Base-by-base conservation (phyloP, 1,284 basidiomycete species). In the Ganoderma multipileum region DNA sequence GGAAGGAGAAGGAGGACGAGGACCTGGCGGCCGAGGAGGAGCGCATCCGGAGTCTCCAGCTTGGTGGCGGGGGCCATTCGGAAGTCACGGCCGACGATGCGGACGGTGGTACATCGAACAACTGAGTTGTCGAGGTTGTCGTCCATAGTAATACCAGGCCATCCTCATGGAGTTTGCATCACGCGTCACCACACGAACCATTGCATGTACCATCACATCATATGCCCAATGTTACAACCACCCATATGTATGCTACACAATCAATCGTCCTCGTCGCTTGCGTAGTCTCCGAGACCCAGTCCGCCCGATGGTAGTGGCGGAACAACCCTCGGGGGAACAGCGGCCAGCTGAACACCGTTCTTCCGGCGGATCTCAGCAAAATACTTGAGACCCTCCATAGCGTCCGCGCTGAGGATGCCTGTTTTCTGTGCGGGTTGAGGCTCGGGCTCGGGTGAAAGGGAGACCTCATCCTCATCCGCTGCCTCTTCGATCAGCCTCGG, bases 311-410 rank as follows among this genome's bases (percentile, higher is more conserved):
- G 77, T 64, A 81, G 78, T 39, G 80, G 79, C 39, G 69, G 65
- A 42, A 74, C 50, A 14, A 79, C 76, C 65, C 80, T 76, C 33
- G 79, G 69, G 6, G 81, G 64, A 30, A 74, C 67, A 70, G 33
- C 70, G 55, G 65, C 64, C 26, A 64, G 38, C 6, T 74, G 77
- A 63, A 73, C 69, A 64, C 86, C 86, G 71, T 87, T 85, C 68
- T 87, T 84, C 79, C 88, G 86, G 69, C 91, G 86, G 72, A 95
- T 91, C 79, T 95, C 90, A 7, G 93, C 89, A 76, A 96, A 95
- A 76, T 95, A 96, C 77, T 90, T 92, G 66, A 97, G 83, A 65
- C 95, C 93, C 73, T 96, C 94, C 36, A 97, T 78, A 4, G 95
- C 92, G 75, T 96, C 95, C 5, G 88, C 84, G 68, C 84, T 94